Conservation (phyloP, 768 basidiomycete species). For the Termitomyces sp. region DNA sequence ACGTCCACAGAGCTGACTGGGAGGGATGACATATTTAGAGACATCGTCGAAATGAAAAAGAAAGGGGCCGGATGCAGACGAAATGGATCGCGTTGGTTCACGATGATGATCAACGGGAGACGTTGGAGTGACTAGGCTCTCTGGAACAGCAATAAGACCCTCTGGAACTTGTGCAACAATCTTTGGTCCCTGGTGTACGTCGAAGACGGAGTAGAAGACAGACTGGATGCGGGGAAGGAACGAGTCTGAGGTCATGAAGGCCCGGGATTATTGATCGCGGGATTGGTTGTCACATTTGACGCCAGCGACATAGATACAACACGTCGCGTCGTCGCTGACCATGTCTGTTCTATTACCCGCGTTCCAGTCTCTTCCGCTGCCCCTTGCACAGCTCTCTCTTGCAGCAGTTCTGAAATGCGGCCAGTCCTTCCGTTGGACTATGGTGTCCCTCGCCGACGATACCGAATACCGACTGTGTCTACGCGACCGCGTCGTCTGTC, state of each 20-base stretch:
- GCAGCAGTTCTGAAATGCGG: constrained; percentile 77
- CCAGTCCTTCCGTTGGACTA: constrained; percentile 83
- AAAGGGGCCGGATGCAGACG: constrained; percentile 44
- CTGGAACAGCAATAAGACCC: constrained; percentile 59
- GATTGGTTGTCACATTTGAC: too few species aligned
- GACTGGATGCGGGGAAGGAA: constrained; percentile 80
- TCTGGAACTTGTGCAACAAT: constrained; percentile 95
- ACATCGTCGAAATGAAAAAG: constrained; percentile 91
- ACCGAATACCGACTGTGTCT: constrained; percentile 77
- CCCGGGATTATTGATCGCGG: constrained; percentile 17
- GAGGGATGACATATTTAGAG: constrained; percentile 92
- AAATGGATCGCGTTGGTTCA: constrained; percentile 44
- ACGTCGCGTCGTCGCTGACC: neutral
- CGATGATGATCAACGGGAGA: constrained; percentile 21
- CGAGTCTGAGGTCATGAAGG: constrained; percentile 43
- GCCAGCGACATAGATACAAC: too few species aligned
- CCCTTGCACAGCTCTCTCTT: constrained; percentile 71
- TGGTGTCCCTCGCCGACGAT: constrained; percentile 35
- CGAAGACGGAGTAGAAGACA: constrained; percentile 93
- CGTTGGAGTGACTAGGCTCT: constrained; percentile 37
- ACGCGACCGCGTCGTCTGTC: constrained; percentile 78
- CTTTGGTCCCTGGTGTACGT: constrained; percentile 79
- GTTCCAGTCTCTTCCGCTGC: constrained; percentile 59
- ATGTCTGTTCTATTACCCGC: constrained; percentile 28
- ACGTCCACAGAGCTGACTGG: constrained; percentile 78